These are phyloP conservation scores for Mycena maculata DNA, from an alignment of 768 basidiomycete genomes.

Conservation along the genomic window DNA sequence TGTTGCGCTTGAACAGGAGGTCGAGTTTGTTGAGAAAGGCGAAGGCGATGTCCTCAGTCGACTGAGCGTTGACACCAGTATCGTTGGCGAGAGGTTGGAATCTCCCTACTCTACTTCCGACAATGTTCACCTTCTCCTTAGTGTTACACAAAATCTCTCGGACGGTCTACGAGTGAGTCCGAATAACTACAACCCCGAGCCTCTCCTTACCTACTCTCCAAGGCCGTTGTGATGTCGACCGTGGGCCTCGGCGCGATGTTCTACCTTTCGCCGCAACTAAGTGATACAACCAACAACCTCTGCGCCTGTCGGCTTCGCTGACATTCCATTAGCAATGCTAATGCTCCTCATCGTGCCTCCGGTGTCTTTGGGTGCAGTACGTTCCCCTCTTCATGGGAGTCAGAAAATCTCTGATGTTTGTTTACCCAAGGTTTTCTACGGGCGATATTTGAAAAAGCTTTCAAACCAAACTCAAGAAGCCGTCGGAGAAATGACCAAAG, in stretches of 20 bases:
- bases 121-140: conserved; percentile 40
- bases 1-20: conserved; percentile 89
- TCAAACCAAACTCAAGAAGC: conserved; percentile 95
- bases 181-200: too few relatives aligned
- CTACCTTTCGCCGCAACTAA: conserved; percentile 89
- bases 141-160: conserved; percentile 83
- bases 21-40: conserved; percentile 91
- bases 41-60: conserved; percentile 95
- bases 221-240: conserved; percentile 92
- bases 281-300: conserved; percentile 10
- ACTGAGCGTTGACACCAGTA: conserved; percentile 89
- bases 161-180: conserved; percentile 85
- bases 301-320: background rate
- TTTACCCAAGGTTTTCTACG: conserved; percentile 84
- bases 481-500: conserved; percentile 95
- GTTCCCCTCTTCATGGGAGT: conserved; percentile 34
- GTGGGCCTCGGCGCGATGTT: conserved; percentile 97
- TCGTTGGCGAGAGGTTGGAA: conserved; percentile 89
- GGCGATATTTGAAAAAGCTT: conserved; percentile 91
- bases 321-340: conserved; percentile 59
- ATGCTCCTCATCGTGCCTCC: conserved; percentile 96
- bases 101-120: background rate
- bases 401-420: conserved; percentile 12
- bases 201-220: too few relatives aligned
- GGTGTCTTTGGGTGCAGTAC: conserved; percentile 84